Conservation (phyloP, 495 filamentous ascomycete genomes). For the Penicillium nucicola region DNA sequence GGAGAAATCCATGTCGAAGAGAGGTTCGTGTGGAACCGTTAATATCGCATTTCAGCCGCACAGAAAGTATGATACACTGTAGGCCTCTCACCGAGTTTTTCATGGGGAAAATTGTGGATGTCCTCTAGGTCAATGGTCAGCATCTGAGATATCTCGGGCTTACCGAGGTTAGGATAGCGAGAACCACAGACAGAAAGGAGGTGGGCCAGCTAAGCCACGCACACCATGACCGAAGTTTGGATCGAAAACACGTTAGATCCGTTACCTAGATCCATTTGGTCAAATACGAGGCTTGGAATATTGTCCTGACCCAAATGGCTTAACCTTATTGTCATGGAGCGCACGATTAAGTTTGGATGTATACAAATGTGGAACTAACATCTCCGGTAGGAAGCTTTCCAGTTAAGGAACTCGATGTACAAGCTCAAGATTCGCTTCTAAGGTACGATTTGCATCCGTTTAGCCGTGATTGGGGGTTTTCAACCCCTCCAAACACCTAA, state of each 20-base stretch:
- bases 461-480: no score
- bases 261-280: neutral
- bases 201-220: constrained; percentile 2
- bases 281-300: neutral
- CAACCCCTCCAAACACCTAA: no score
- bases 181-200: neutral
- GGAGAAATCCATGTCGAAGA: neutral
- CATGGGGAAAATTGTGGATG: neutral
- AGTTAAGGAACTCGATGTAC: no score
- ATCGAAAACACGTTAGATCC: no score
- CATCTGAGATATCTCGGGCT: no score
- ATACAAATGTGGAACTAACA: neutral
- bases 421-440: no score
- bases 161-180: no score
- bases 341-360: constrained; percentile 1
- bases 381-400: no score
- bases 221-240: neutral
- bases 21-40: neutral
- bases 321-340: neutral
- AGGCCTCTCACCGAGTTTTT: neutral
- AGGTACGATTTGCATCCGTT: no score
- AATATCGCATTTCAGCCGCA: neutral
- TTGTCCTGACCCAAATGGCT: neutral
- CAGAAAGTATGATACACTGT: neutral
- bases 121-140: neutral